Percentiles rank a stretch among this genome's conserved stretches.
These are phyloP conservation scores for Hypomyces perniciosus DNA, from an alignment of 2,329 filamentous ascomycete species.

Conservation along the genomic window DNA sequence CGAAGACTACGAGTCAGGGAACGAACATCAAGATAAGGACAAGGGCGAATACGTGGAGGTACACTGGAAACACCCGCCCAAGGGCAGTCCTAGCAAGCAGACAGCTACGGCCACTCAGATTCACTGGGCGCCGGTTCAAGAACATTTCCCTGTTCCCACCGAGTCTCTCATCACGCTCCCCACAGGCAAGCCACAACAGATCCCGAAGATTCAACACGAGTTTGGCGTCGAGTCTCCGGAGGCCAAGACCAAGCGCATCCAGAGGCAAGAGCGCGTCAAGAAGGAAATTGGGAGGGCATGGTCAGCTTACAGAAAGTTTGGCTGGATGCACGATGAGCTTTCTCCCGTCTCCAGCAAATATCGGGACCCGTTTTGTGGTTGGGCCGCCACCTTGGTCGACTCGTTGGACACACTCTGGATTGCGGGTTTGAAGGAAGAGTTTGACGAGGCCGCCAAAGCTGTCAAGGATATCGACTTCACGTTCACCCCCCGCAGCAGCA, in stretches of 20 bases:
- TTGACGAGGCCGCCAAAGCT: constrained; percentile 67
- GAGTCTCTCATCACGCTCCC: constrained; percentile 71
- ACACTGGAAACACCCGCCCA: constrained; percentile 24
- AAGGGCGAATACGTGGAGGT: constrained; percentile 10
- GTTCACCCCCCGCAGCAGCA: constrained; percentile 56
- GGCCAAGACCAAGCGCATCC: constrained; percentile 55
- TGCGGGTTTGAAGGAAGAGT: constrained; percentile 72
- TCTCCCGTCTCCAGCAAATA: constrained; percentile 61
- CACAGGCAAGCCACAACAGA: constrained; percentile 58
- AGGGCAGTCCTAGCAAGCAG: constrained; percentile 13
- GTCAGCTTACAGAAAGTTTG: constrained; percentile 71
- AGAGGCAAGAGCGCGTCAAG: constrained; percentile 62
- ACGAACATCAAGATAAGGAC: neutral
- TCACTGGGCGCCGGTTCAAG: constrained; percentile 69
- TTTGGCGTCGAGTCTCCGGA: constrained; percentile 61
- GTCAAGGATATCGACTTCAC: constrained; percentile 79
- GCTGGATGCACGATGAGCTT: constrained; percentile 84
- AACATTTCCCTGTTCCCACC: constrained; percentile 70
- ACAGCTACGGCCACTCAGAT: constrained; percentile 24
- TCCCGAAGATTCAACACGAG: constrained; percentile 70
- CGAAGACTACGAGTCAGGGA: neutral
- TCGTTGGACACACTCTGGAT: constrained; percentile 81
- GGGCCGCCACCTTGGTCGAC: constrained; percentile 85
- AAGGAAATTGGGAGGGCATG: constrained; percentile 72
- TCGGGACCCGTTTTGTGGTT: constrained; percentile 82